Conservation (phyloP, 2,329 filamentous ascomycete genomes). For the Pseudophaeomoniella oleicola region DNA sequence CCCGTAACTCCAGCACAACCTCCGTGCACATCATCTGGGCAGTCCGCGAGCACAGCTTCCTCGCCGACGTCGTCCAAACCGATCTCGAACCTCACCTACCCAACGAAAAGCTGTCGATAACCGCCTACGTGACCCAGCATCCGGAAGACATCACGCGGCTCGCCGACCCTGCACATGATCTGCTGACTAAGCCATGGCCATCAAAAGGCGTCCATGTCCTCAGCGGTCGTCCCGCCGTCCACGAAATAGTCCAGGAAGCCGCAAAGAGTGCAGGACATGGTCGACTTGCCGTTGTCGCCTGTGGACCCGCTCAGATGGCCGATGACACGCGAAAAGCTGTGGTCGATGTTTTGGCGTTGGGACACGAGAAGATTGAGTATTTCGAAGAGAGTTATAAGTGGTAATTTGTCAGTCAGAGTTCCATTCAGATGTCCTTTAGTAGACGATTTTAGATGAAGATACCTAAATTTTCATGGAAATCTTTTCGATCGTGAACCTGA, state of each 20-base stretch:
- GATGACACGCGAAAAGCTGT: constrained; percentile 28
- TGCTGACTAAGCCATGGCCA: constrained; percentile 5
- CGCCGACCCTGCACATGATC: neutral
- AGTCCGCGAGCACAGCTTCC: constrained; percentile 16
- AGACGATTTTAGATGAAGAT: no score
- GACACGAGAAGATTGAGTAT: constrained; percentile 23
- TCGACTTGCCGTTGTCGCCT: constrained; percentile 25
- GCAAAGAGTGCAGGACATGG: constrained; percentile 12
- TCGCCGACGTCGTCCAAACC: constrained; percentile 13
- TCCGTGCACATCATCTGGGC: constrained; percentile 21
- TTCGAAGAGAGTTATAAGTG: constrained; percentile 33
- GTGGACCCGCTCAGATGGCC: constrained; percentile 30
- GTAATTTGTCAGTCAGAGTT: no score
- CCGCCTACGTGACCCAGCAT: constrained; percentile 24
- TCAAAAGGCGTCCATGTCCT: constrained; percentile 13
- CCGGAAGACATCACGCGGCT: constrained; percentile 11
- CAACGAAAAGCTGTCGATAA: constrained; percentile 16
- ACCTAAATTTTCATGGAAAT: no score
- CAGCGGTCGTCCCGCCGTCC: constrained; percentile 24
- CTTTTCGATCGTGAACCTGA: no score
- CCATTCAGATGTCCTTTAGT: no score
- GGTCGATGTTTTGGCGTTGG: constrained; percentile 19
- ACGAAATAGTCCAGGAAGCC: constrained; percentile 15
- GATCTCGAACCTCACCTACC: constrained; percentile 15
- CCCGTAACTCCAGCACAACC: constrained; percentile 6